phyloP scores from a whole-genome alignment of 139 green algal genomes.

The Micractinium sp. region DNA sequence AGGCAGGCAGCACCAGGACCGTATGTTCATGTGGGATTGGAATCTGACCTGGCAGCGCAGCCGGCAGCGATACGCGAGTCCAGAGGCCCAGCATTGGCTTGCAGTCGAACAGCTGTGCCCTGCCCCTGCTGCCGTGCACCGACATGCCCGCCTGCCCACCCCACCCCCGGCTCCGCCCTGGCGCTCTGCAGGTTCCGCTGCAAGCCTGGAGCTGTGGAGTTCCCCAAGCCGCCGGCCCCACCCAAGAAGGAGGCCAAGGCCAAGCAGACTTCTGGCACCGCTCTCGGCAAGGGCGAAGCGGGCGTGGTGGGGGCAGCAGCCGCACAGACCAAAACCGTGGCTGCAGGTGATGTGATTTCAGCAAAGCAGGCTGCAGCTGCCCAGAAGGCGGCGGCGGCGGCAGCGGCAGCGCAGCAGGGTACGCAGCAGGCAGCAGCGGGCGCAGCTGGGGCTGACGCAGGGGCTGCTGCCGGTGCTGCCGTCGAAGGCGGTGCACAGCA shows the following conservation, averaged over 20 bases:
- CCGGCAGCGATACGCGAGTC: too few species aligned
- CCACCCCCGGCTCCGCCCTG: neutral
- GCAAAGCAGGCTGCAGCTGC: constrained; percentile 4
- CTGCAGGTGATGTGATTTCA: neutral
- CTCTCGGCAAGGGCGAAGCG: neutral
- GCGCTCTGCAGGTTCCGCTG: constrained; percentile 11
- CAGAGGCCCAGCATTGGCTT: too few species aligned
- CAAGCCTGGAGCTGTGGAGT: constrained; percentile 20
- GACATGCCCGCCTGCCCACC: neutral
- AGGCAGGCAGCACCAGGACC: too few species aligned
- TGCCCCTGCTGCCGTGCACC: neutral
- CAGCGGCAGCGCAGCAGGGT: neutral
- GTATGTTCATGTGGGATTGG: too few species aligned
- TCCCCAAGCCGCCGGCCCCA: neutral
- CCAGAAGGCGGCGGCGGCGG: neutral
- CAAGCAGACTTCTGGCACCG: neutral
- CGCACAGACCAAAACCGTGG: neutral
- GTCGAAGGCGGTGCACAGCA: too few species aligned
- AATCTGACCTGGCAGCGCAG: too few species aligned
- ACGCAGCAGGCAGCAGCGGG: neutral
- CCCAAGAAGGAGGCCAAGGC: neutral
- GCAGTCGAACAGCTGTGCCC: too few species aligned
- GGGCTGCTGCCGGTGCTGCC: too few species aligned
- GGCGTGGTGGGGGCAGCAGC: neutral
- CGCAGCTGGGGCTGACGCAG: neutral